Base-by-base conservation (phyloP, 306 rosid genomes). In the Vigna hirtella region DNA sequence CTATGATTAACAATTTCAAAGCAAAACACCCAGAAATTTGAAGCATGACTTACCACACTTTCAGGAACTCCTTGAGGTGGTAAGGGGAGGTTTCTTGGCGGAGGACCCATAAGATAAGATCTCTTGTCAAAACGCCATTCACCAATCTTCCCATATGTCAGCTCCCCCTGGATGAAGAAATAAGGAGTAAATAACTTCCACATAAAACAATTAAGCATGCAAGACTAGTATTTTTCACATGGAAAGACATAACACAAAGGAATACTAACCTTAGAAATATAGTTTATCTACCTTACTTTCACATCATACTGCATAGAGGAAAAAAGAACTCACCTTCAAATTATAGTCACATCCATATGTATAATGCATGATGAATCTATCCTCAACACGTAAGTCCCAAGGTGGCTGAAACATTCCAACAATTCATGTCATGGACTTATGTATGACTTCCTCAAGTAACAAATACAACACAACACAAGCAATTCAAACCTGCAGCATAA, bases 121-220 rank as follows among this genome's bases (percentile, higher is more conserved):
- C 97, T 92, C 91, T 94, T 94, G 88, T 94, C 97, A 66, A 94
- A 94, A 66, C 93, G 96, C 98, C 98, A 94, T 78, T 91, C 97
- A 45, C 98, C 98, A 16, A 85, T 65, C 86, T 89, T 90, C 24
- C 97, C 98, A 72, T 90, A 90, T 75, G 94, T 94, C 53, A 90
- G 81, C 74, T 88, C 72, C 16, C 98, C 98, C 98, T 94, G 56
- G 57, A 62, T 24, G 69, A 77, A 62, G 45, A 11, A 26, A 76
- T 38, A 68, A 11, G 15, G 42, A 78, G 69, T 30, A 56, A 72
- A 45, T 70, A 45, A 76, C 53, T 61, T 13, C 18, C 15, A 49
- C 51, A 77, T 9, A 13, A 30, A 62, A 58, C 67, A 76, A 70
- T 9, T 16, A 76, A 38, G 77, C 30, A 63, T 38, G 22, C 32